These are phyloP conservation scores for Groenewaldozyma auringiensis DNA, from an alignment of 1,139 yeast species.

Conservation along the genomic window DNA sequence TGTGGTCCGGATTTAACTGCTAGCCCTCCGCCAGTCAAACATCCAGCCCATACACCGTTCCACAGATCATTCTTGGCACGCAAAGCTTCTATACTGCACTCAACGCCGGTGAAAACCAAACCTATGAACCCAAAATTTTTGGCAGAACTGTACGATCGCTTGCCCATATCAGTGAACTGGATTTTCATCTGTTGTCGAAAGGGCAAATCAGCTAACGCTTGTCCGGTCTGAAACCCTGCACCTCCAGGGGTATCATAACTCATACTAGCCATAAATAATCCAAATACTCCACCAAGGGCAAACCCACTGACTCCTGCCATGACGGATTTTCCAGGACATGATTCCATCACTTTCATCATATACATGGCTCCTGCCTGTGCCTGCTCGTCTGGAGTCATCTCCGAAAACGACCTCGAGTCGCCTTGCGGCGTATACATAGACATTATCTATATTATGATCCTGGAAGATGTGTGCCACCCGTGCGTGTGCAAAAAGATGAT, in stretches of 20 bases:
- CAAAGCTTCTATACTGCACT: conserved; percentile 72
- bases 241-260: conserved; percentile 77
- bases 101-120: conserved; percentile 88
- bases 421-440: conserved; percentile 14
- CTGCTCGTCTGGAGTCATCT: conserved; percentile 87
- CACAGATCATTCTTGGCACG: conserved; percentile 89
- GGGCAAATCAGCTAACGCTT: conserved; percentile 64
- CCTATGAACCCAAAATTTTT: conserved; percentile 95
- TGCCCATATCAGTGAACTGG: conserved; percentile 89
- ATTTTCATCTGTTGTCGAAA: conserved; percentile 87
- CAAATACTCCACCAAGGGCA: conserved; percentile 92
- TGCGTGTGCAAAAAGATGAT: too few species aligned
- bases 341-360: conserved; percentile 77
- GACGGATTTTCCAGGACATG: conserved; percentile 91
- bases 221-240: conserved; percentile 35
- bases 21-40: conserved; percentile 85
- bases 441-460: not conserved
- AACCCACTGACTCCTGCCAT: conserved; percentile 94
- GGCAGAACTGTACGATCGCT: conserved; percentile 77
- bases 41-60: conserved; percentile 90
- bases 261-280: conserved; percentile 91
- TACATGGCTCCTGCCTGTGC: conserved; percentile 86
- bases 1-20: conserved; percentile 92
- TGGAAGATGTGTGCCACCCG: too few species aligned
- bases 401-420: conserved; percentile 36